These are phyloP conservation scores for Nicotiana otophora DNA, from an alignment of 257 asterid genomes.

Conservation along the genomic window DNA sequence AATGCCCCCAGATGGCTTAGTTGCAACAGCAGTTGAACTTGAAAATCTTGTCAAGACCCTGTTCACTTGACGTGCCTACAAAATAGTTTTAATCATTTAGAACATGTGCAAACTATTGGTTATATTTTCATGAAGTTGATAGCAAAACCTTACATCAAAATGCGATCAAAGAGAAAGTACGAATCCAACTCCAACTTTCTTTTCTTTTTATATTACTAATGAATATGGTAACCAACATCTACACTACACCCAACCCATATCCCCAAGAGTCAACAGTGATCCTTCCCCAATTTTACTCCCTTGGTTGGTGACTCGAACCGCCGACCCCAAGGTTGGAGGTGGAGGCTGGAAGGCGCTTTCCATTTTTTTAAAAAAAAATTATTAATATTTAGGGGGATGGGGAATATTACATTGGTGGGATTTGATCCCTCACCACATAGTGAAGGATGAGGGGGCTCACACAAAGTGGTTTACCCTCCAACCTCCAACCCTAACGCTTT, in stretches of 20 bases:
- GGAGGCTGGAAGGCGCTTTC: neutral
- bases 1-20: constrained; percentile 56
- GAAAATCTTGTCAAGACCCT: constrained; percentile 56
- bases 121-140: neutral
- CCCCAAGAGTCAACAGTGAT: neutral
- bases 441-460: too few species aligned
- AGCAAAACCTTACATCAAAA: neutral
- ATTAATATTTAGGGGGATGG: too few species aligned
- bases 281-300: neutral
- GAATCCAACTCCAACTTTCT: neutral
- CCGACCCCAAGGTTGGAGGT: neutral
- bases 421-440: too few species aligned
- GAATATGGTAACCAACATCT: neutral
- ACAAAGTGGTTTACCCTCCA: too few species aligned
- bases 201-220: too few species aligned
- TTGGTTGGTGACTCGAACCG: neutral
- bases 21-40: constrained; percentile 57
- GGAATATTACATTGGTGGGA: too few species aligned
- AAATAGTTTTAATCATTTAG: neutral
- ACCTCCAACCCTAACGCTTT: neutral
- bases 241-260: neutral
- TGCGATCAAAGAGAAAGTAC: neutral
- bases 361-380: too few species aligned
- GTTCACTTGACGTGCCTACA: constrained; percentile 45
- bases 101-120: neutral